Percentiles rank a stretch among this genome's conserved stretches.
These are phyloP conservation scores for Galerina sulciceps DNA, from an alignment of 768 basidiomycete species.

Conservation along the genomic window DNA sequence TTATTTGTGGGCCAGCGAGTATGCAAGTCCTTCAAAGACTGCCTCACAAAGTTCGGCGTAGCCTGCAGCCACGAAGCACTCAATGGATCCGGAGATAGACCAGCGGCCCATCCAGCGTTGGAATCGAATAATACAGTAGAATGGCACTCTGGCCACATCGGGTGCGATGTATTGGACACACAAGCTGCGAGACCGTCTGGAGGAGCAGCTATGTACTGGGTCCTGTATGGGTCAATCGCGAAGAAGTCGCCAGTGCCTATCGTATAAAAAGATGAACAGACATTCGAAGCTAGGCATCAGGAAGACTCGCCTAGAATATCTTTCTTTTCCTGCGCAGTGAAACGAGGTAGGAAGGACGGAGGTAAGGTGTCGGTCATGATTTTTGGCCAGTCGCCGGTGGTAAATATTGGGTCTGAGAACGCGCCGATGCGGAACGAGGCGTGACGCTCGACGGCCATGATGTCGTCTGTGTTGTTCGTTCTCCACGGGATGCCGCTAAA, in stretches of 20 bases:
- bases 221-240: constrained; percentile 53
- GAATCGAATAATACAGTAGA: constrained; percentile 42
- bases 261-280: not conserved
- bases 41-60: constrained; percentile 43
- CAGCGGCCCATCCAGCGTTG: constrained; percentile 48
- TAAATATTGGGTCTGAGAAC: constrained; percentile 55
- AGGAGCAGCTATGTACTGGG: constrained; percentile 45
- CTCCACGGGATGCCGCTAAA: constrained; percentile 51
- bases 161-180: constrained; percentile 43
- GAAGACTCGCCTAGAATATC: constrained; percentile 40
- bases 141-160: constrained; percentile 57
- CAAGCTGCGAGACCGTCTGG: constrained; percentile 48
- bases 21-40: constrained; percentile 37
- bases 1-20: constrained; percentile 49
- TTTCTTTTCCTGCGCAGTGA: constrained; percentile 48
- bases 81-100: constrained; percentile 46
- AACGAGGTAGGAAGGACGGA: constrained; percentile 49
- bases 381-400: constrained; percentile 55
- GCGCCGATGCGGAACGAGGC: constrained; percentile 53
- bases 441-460: constrained; percentile 50
- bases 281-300: not conserved
- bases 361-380: constrained; percentile 53
- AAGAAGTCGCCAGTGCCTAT: constrained; percentile 56
- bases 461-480: constrained; percentile 46
- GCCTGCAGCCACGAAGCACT: constrained; percentile 45